Base-by-base conservation (phyloP, 1,284 basidiomycete species). In the Ceratobasidium theobromae region DNA sequence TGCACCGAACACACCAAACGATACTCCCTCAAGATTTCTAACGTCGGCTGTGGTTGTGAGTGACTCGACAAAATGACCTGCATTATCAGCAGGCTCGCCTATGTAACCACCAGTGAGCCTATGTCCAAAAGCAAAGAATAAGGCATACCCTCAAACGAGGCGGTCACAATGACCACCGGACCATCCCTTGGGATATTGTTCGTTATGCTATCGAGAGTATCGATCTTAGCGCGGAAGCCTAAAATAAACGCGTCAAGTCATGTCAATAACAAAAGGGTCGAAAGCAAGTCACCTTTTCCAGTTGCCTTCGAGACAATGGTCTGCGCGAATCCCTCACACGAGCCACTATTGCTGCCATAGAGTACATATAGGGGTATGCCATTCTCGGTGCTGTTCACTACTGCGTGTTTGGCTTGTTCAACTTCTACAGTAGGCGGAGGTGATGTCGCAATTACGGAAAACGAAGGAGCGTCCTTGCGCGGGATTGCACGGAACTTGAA, bases 141-240 rank as follows among this genome's bases (percentile, higher is more conserved):
- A n/a, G n/a, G n/a, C 53, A n/a, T 46, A 76, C 81, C 82, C 74
- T 84, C 82, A 71, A 81, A 84, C 0, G 79, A 81, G 4, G 82
- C 81, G 8, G 82, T 82, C 60, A 82, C 74, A 57, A 83, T 79
- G 30, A 82, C 72, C 0, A 82, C 75, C 0, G 82, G 82, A 1
- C 80, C 80, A 68, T 82, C 79, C 3, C 74, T 79, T 0, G 81
- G 80, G 0, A 84, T 67, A 46, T 77, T 74, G n/a, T 30, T 30
- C 5, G 55, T 32, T 3, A 48, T 41, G 30, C 41, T 46, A 21
- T 58, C 30, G 3, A 58, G 21, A 23, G 55, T 58, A 4, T 32
- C 55, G 23, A 58, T 30, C 11, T 28, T 48, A 8, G 41, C 55
- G 27, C 45, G 33, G 27, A 43, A 48, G 8, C 58, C 32, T 60